Percentiles rank a stretch among this genome's conserved stretches.
Evolutionary conservation across 1,139 yeast genomes (phyloP).

Genomic region (Yamadazyma pseudoaaseri): DNA sequence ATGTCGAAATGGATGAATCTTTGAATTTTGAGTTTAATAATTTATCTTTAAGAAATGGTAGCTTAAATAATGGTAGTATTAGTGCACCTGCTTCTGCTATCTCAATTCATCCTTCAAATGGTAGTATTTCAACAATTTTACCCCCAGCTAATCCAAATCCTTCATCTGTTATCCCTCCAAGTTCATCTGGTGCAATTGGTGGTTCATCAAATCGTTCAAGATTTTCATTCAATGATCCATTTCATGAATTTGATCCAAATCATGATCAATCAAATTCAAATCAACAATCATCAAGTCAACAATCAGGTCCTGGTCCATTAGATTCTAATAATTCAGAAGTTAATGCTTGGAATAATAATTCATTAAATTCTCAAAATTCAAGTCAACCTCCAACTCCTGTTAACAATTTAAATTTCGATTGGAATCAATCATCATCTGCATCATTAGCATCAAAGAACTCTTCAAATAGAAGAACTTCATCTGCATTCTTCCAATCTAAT

Average conservation of each 20-base stretch:
- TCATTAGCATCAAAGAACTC: slow-evolving; percentile 14
- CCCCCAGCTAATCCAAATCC: not conserved
- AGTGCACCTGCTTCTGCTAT: slow-evolving; percentile 15
- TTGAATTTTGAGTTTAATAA: slow-evolving; percentile 24
- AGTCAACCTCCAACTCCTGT: slow-evolving; percentile 43
- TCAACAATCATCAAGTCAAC: slow-evolving; percentile 10
- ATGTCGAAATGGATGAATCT: slow-evolving; percentile 41
- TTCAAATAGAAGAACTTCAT: slow-evolving; percentile 27
- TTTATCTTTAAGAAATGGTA: slow-evolving; percentile 22
- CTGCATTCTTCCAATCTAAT: slow-evolving; percentile 31
- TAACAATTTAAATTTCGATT: slow-evolving; percentile 33
- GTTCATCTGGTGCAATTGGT: slow-evolving; percentile 5
- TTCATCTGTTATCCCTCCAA: slow-evolving; percentile 6
- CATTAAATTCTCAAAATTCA: slow-evolving; percentile 16
- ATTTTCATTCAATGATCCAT: slow-evolving; percentile 69
- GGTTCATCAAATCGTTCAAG: slow-evolving; percentile 44
- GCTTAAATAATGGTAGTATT: slow-evolving; percentile 17
- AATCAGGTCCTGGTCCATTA: slow-evolving; percentile 12
- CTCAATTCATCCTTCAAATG: slow-evolving; percentile 4
- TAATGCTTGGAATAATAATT: slow-evolving; percentile 12
- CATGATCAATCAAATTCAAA: slow-evolving; percentile 9
- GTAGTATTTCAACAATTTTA: slow-evolving; percentile 4
- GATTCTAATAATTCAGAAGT: slow-evolving; percentile 13
- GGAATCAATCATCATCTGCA: slow-evolving; percentile 24
- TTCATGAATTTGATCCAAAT: slow-evolving; percentile 21